Percentiles rank a stretch among this genome's conserved stretches.
phyloP scores from a whole-genome alignment of 345 rosid genomes.

The Gossypium stocksii region DNA sequence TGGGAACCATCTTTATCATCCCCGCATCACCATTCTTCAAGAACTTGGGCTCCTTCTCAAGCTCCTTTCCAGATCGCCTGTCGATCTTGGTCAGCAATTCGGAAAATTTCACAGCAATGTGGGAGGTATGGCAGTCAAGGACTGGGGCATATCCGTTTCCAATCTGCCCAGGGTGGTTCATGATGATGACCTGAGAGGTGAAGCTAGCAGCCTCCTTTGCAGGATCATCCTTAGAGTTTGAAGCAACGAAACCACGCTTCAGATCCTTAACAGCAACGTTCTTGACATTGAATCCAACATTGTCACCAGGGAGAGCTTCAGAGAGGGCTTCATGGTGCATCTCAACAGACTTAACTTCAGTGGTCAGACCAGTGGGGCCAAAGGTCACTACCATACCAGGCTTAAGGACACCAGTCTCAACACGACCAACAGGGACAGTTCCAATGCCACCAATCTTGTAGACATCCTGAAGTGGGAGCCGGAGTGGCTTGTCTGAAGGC shows the following conservation, averaged over 20 bases:
- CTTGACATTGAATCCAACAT: conserved; percentile 28
- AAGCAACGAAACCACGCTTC: conserved; percentile 28
- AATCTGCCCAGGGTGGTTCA: conserved; percentile 33
- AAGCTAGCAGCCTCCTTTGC: conserved; percentile 29
- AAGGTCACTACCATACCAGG: conserved; percentile 29
- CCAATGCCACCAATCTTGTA: conserved; percentile 65
- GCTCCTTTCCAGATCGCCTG: conserved; percentile 29
- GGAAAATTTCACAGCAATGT: conserved; percentile 27
- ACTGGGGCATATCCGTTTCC: conserved; percentile 31
- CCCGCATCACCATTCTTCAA: conserved; percentile 34
- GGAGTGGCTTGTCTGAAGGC: conserved; percentile 47
- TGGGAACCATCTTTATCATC: conserved; percentile 27
- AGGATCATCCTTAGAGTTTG: conserved; percentile 32
- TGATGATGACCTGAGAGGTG: conserved; percentile 30
- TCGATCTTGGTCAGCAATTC: conserved; percentile 30
- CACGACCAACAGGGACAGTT: conserved; percentile 54
- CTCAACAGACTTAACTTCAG: conserved; percentile 31
- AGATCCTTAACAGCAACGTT: conserved; percentile 32
- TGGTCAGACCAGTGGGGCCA: conserved; percentile 25
- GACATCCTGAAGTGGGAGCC: conserved; percentile 57
- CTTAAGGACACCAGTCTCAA: conserved; percentile 42
- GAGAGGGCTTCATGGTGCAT: conserved; percentile 32
- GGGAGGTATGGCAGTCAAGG: conserved; percentile 27
- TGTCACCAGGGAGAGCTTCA: conserved; percentile 32
- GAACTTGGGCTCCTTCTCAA: conserved; percentile 31